phyloP scores from a whole-genome alignment of 345 rosid genomes.

The Lagerstroemia speciosa region DNA sequence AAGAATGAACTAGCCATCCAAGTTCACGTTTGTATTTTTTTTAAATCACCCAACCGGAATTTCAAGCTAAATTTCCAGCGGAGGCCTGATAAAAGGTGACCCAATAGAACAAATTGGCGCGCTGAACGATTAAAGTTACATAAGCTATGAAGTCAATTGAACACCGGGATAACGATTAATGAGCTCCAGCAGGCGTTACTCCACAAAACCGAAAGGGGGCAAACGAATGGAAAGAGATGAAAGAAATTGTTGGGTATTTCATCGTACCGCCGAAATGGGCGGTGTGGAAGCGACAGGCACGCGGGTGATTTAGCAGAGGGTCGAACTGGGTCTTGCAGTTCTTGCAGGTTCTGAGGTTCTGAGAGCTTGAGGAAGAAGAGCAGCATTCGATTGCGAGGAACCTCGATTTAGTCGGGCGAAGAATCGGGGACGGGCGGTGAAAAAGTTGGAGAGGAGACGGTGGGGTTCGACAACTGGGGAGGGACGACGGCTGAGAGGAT shows the following conservation, averaged over 20 bases:
- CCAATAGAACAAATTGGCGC: background rate
- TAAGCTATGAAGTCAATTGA: background rate
- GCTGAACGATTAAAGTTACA: background rate
- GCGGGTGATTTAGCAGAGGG: conserved; percentile 62
- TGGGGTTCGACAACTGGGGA: background rate
- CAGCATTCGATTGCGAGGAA: conserved; percentile 3
- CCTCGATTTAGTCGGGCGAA: background rate
- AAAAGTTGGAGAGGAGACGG: background rate
- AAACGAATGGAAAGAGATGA: background rate
- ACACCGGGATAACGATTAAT: background rate
- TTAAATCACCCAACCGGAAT: background rate
- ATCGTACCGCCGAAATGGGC: conserved; percentile 85
- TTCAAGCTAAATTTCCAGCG: background rate
- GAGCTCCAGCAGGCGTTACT: background rate
- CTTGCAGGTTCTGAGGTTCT: conserved; percentile 61
- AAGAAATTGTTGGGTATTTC: background rate
- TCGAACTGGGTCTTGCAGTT: conserved; percentile 90
- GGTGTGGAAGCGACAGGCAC: conserved; percentile 76
- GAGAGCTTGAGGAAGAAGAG: conserved; percentile 2
- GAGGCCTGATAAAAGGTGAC: background rate
- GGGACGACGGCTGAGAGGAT: background rate
- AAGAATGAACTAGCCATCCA: background rate
- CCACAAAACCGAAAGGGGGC: background rate
- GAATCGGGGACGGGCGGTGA: background rate
- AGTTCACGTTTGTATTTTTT: background rate